Evolutionary conservation across 1,139 yeast genomes (phyloP), one percentile per base, ranked within the genome.

Genomic region (Saccharomyces hybrid): DNA sequence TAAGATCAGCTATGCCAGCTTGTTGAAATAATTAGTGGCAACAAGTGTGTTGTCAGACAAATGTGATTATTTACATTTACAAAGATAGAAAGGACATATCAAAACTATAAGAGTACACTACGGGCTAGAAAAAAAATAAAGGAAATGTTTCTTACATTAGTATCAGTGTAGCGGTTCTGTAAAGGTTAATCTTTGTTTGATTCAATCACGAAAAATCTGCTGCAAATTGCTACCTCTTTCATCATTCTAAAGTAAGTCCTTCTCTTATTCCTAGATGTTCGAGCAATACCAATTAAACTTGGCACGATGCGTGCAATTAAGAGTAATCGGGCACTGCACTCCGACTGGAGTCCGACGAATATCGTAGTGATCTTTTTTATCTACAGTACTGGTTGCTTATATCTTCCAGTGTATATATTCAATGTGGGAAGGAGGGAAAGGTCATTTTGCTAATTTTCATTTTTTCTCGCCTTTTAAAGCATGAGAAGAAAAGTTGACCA

Each of bases 101-200:
- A 44, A 28, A 13, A 13, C 5, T 19, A 8, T 8, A 13, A 11
- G 16, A 19, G n/a, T 23, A 11, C 16, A 3, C 16, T 32, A 7
- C 26, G 34, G 23, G 32, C 34, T 29, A 13, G n/a, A 46, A n/a
- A 31, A 11, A 11, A 8, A 4, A 38, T 14, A 16, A 38, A 38
- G 25, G 13, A 19, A 38, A 11, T 3, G 7, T n/a, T 14, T 32
- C 25, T 19, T 19, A 25, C 46, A 27, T 26, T 16, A 29, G 46
- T 50, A 44, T 63, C 68, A 64, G 68, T 61, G 67, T 64, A 64
- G 67, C 67, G 67, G 68, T 64, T 64, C 68, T 63, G 68, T 49
- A 51, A 57, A 62, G 62, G 55, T 52, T 38, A 38, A 47, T 34
- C 49, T 46, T 55, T 55, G 53, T 52, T 49, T 41, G 31, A 48